Evolutionary conservation across 768 basidiomycete genomes (phyloP).

Genomic region (Pleurotus pulmonarius): DNA sequence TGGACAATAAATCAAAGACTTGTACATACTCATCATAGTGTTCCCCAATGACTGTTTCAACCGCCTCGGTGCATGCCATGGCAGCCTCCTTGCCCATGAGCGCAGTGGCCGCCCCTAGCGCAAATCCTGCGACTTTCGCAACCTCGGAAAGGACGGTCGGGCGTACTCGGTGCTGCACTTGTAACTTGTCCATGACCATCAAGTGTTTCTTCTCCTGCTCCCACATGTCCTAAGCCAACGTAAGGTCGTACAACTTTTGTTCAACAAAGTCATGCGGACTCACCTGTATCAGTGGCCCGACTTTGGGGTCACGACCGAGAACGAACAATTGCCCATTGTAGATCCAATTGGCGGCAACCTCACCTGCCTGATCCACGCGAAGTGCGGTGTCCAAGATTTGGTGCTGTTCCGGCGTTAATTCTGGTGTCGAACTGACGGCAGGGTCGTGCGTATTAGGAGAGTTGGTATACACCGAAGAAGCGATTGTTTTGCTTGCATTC

Average conservation of each 20-base stretch:
- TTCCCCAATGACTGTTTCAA: constrained; percentile 96
- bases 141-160: constrained; percentile 82
- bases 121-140: constrained; percentile 85
- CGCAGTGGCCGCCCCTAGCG: constrained; percentile 81
- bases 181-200: constrained; percentile 78
- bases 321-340: constrained; percentile 85
- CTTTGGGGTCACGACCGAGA: constrained; percentile 52
- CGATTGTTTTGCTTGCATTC: background rate
- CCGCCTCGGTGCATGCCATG: constrained; percentile 98
- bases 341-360: constrained; percentile 94
- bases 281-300: constrained; percentile 74
- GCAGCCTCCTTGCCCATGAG: constrained; percentile 90
- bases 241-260: background rate
- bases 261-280: constrained; percentile 16
- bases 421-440: constrained; percentile 1
- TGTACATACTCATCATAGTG: constrained; percentile 94
- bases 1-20: background rate
- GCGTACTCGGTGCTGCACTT: constrained; percentile 76
- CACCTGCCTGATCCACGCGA: constrained; percentile 93
- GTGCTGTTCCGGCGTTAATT: background rate
- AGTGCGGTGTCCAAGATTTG: constrained; percentile 58
- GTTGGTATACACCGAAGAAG: background rate
- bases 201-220: constrained; percentile 93
- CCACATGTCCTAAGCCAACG: constrained; percentile 84
- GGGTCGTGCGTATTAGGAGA: background rate